Evolutionary conservation across 495 filamentous ascomycete species (phyloP), one percentile per base, ranked within the genome.

Genomic region (Penicillium lagena): DNA sequence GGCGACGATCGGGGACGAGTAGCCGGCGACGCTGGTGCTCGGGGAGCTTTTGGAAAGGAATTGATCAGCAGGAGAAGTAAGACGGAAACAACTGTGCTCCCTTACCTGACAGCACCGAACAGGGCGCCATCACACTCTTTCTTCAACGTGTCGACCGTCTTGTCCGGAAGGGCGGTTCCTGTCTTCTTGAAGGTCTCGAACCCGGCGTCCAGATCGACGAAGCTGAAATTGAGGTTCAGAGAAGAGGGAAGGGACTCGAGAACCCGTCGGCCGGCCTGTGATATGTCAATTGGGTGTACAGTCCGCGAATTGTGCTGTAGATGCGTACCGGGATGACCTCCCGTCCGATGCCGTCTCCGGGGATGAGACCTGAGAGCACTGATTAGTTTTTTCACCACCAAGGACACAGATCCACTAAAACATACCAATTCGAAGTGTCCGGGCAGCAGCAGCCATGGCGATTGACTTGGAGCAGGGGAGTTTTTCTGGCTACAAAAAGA

Each of bases 321-420:
- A 14, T 46, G 56, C 68, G 48, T 63, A 78, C 75, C 52, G 94
- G 94, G 68, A 98, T 96, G 64, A 98, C 93, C 71, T 98, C 93
- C 59, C 87, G 87, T 64, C 93, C 93, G 67, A 98, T 98, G 65
- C 93, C 93, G 73, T 98, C 93, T 63, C 93, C 93, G 64, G 93
- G 88, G 58, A 97, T 96, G 61, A 98, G 85, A 60, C 90, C 90
- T 94, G 7, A 12, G 32, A 22, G 2, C 22, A 22, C 22, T 2
- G 4, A 22, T 22, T 22, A 22, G 22, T 22, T 4, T 22, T 22
- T 22, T 22, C 6, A 6, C 22, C 22, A 3, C 22, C 22, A 22
- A 22, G 4, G 4, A 22, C 22, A 22, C 4, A 3, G 22, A 22
- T 22, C 22, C 22, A 22, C 22, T 22, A 22, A 6, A 6, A 17